phyloP scores from a whole-genome alignment of 1,139 yeast genomes.

The Hanseniaspora uvarum region DNA sequence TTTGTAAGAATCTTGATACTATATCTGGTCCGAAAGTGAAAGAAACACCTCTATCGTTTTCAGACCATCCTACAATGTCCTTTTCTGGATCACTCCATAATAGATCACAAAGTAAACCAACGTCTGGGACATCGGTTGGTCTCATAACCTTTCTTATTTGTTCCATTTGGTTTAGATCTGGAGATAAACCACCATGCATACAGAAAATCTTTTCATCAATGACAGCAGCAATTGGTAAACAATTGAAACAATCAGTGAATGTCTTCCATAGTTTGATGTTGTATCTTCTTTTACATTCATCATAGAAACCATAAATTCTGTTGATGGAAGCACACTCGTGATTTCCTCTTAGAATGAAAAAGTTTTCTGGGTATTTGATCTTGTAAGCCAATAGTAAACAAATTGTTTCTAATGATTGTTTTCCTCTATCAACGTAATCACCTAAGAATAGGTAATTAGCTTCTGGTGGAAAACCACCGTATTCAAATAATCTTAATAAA shows the following conservation, averaged over 20 bases:
- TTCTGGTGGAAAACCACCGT: slow-evolving; percentile 99
- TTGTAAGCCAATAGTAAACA: slow-evolving; percentile 87
- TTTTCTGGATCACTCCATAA: slow-evolving; percentile 98
- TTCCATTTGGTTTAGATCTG: slow-evolving; percentile 94
- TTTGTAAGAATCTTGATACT: slow-evolving; percentile 83
- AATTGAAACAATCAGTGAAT: slow-evolving; percentile 94
- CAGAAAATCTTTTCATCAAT: slow-evolving; percentile 95
- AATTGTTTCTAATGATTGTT: slow-evolving; percentile 89
- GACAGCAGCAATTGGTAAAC: slow-evolving; percentile 95
- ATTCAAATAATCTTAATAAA: slow-evolving; percentile 84
- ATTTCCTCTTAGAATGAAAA: slow-evolving; percentile 87
- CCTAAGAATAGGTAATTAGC: slow-evolving; percentile 91
- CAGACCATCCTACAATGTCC: slow-evolving; percentile 96
- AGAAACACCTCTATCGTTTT: slow-evolving; percentile 95
- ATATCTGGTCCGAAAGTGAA: slow-evolving; percentile 97
- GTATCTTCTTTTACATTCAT: slow-evolving; percentile 94
- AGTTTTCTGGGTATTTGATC: slow-evolving; percentile 94
- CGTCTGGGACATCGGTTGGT: slow-evolving; percentile 97
- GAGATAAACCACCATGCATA: slow-evolving; percentile 97
- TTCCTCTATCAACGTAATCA: slow-evolving; percentile 97
- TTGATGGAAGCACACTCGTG: slow-evolving; percentile 97
- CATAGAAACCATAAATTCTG: slow-evolving; percentile 94
- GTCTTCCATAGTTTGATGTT: slow-evolving; percentile 97
- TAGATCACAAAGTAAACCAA: slow-evolving; percentile 86
- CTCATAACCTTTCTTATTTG: slow-evolving; percentile 97